Evolutionary conservation across 1,139 yeast genomes (phyloP).

Genomic region (Kluyveromyces sp.): DNA sequence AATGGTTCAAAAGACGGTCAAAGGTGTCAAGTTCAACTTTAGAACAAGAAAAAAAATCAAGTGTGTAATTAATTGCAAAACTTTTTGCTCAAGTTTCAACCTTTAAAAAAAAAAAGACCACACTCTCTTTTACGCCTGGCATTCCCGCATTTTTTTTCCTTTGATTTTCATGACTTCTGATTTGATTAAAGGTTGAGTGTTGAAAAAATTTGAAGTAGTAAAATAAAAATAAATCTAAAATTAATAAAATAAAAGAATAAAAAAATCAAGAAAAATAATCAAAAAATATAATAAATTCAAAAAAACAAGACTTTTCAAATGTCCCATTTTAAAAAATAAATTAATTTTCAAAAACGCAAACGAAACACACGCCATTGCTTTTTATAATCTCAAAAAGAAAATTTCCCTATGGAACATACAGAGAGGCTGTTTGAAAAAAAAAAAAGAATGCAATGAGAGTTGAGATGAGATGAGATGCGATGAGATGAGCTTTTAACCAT

Average conservation of each 20-base stretch:
- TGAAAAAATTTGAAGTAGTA: neutral
- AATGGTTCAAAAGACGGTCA: too few relatives aligned
- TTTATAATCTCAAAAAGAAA: too few relatives aligned
- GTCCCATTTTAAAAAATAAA: neutral
- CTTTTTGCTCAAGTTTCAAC: too few relatives aligned
- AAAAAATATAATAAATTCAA: neutral
- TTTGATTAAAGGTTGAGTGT: neutral
- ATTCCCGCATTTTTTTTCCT: neutral
- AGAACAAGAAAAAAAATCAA: too few relatives aligned
- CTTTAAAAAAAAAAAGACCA: neutral
- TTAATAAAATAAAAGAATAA: neutral
- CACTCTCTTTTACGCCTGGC: neutral
- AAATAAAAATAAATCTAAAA: neutral
- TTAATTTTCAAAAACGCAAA: neutral
- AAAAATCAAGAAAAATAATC: neutral
- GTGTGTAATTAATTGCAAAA: too few relatives aligned
- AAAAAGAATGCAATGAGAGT: neutral
- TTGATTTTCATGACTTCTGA: slow-evolving; percentile 1
- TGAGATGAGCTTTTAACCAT: neutral
- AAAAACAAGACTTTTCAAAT: neutral
- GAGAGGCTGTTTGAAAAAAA: neutral
- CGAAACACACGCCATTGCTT: neutral
- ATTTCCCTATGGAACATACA: too few relatives aligned
- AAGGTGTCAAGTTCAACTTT: too few relatives aligned
- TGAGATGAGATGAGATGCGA: slow-evolving; percentile 4